Base-by-base conservation (phyloP, 352 stramenopile genomes). In the Lagenidium giganteum region DNA sequence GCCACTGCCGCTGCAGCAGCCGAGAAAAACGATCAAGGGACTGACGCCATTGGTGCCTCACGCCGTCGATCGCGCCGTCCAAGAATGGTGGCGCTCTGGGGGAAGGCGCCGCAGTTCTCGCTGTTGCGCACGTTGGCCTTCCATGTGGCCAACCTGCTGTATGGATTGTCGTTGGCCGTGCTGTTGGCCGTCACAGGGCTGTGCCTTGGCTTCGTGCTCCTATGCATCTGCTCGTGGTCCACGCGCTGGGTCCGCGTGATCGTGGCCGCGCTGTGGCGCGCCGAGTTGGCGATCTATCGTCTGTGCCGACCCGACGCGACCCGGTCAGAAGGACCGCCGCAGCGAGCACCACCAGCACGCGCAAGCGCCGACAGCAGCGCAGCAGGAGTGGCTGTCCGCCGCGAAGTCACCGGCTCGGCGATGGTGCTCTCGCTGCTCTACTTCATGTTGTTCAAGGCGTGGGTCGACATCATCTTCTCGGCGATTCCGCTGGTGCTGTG, bases 381-480 rank as follows among this genome's bases (percentile, higher is more conserved):
- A 20, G 9, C 48, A 9, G 32, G 32, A 12, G 8, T 18, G 9
- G 12, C n/a, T 13, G 46, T 40, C 13, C 60, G 61, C 1, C 57
- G 57, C 11, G 71, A 84, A 39, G 67, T 87, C 30, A 87, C 75
- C 21, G 13, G 57, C 16, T 57, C 67, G 1, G 75, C 83, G 27
- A 85, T 87, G 75, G 22, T 77, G 39, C 53, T 78, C 42, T 87
- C 75, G 30, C 32, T 83, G 20, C 32, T 85, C 13, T 87, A 87
- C 47, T 87, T 87, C 21, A 26, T 87, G 43, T 46, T 83, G 33
- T 84, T 87, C 61, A 80, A 81, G 40, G 72, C 65, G 50, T 25
- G 82, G 12, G 57, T 87, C 36, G 68, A 83, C 50, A 7, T 85
- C 36, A 44, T 83, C 18, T 83, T 85, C 36, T 68, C 67, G 25